These are phyloP conservation scores for Castanea crenata DNA, from an alignment of 306 rosid genomes.

Conservation along the genomic window DNA sequence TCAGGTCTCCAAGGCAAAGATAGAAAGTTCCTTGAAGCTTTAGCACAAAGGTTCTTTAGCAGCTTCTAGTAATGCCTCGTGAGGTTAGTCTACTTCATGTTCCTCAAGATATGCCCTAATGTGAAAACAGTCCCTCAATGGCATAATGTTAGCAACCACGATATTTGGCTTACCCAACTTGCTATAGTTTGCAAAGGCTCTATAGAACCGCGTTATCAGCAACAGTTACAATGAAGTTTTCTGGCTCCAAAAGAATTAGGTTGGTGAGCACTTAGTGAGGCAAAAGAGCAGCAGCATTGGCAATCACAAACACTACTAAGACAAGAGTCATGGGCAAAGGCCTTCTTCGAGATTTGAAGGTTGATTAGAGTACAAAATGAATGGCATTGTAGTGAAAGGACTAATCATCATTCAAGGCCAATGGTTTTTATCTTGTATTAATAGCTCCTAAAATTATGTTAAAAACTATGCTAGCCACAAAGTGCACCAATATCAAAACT, in stretches of 20 bases:
- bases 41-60: too few species aligned
- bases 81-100: too few species aligned
- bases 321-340: background rate
- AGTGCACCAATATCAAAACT: background rate
- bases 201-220: too few species aligned
- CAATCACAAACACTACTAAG: background rate
- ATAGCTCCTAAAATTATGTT: too few species aligned
- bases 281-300: background rate
- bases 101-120: too few species aligned
- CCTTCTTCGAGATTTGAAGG: background rate
- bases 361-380: background rate
- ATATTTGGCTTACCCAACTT: too few species aligned
- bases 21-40: too few species aligned
- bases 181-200: too few species aligned
- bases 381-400: background rate
- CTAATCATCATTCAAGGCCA: background rate
- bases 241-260: background rate
- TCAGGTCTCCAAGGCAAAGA: background rate
- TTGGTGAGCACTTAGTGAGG: background rate
- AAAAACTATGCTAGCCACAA: background rate
- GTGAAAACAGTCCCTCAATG: too few species aligned
- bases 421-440: background rate
- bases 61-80: too few species aligned
- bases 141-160: too few species aligned
- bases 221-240: too few species aligned